Evolutionary conservation across 2,329 filamentous ascomycete species (phyloP).

Genomic region (Monilinia laxa): DNA sequence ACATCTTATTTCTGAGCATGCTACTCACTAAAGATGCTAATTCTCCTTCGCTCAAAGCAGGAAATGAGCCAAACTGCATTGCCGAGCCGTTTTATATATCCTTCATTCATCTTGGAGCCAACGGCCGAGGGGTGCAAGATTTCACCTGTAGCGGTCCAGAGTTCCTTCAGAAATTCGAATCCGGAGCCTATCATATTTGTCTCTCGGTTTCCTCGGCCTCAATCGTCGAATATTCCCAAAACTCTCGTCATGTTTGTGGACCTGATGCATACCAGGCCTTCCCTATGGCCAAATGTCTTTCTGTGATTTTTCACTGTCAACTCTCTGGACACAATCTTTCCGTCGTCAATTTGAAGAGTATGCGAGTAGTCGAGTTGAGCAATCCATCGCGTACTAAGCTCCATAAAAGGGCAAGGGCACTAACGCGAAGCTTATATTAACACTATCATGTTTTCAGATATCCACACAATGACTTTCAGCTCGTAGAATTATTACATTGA

Average conservation of each 20-base stretch:
- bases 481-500: not conserved
- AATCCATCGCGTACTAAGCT: not conserved
- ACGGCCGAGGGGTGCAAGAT: not conserved
- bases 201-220: not conserved
- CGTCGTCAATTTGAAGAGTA: not conserved
- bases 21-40: not conserved
- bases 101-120: not conserved
- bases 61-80: slow-evolving; percentile 1
- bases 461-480: not conserved
- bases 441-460: not conserved
- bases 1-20: slow-evolving; percentile 3
- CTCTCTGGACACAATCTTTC: not conserved
- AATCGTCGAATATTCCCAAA: not conserved
- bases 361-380: not conserved
- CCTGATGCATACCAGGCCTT: not conserved
- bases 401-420: not conserved
- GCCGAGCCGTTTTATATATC: not conserved
- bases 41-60: slow-evolving; percentile 1
- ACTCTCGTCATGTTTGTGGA: not conserved
- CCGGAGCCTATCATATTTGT: not conserved
- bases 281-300: no score
- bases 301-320: not conserved
- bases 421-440: not conserved
- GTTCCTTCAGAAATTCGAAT: not conserved
- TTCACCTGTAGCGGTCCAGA: not conserved